These are phyloP conservation scores for Polyporus arcularius DNA, from an alignment of 768 basidiomycete genomes.

Conservation along the genomic window DNA sequence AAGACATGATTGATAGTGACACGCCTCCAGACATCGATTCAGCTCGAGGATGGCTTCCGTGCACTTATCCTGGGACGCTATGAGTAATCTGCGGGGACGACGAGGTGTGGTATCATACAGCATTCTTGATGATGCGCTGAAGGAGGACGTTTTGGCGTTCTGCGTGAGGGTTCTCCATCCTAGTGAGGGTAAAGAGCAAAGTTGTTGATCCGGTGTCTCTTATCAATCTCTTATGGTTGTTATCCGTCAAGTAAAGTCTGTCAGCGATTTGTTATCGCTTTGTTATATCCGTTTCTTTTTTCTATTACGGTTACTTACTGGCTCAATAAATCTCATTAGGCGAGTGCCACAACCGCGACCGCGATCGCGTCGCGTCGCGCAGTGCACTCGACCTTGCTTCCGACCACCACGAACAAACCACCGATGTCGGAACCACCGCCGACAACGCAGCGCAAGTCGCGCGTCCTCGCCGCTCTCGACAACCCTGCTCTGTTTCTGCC, in stretches of 20 bases:
- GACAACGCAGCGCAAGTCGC: slow-evolving; percentile 12
- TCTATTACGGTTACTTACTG: no score
- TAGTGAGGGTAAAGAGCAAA: neutral
- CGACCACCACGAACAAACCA: neutral
- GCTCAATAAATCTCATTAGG: no score
- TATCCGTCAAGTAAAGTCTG: no score
- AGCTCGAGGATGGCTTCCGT: slow-evolving; percentile 89
- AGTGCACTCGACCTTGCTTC: neutral
- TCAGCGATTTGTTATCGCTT: no score
- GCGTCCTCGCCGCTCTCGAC: slow-evolving; percentile 26
- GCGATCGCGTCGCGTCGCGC: neutral
- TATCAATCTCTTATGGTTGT: no score
- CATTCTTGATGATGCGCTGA: slow-evolving; percentile 88
- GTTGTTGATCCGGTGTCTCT: neutral
- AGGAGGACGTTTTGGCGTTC: slow-evolving; percentile 91
- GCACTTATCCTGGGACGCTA: slow-evolving; percentile 72
- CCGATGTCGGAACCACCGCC: slow-evolving; percentile 13
- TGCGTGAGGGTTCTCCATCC: slow-evolving; percentile 95
- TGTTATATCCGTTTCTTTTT: no score
- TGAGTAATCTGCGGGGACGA: neutral
- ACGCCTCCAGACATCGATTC: slow-evolving; percentile 84
- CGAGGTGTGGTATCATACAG: slow-evolving; percentile 49
- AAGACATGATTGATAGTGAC: neutral
- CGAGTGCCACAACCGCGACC: neutral
- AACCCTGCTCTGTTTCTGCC: slow-evolving; percentile 13